These are phyloP conservation scores for Fusarium chuoi DNA, from an alignment of 2,329 filamentous ascomycete species.

Conservation along the genomic window DNA sequence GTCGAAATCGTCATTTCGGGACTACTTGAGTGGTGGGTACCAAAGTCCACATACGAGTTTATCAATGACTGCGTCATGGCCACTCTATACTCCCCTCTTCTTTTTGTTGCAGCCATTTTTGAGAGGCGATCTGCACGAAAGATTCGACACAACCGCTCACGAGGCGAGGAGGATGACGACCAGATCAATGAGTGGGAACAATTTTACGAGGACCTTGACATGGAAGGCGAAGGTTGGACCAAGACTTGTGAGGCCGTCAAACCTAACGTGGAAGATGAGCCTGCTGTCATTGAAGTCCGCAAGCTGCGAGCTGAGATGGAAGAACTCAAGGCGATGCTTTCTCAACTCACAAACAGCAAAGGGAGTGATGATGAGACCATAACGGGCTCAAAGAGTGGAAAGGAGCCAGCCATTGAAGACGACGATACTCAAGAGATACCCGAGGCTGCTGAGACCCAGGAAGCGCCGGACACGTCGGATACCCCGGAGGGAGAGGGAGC, in stretches of 20 bases:
- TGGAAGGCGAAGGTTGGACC: constrained; percentile 85
- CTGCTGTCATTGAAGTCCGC: constrained; percentile 75
- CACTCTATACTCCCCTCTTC: constrained; percentile 82
- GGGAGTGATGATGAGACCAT: constrained; percentile 2
- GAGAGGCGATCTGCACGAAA: constrained; percentile 73
- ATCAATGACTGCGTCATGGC: constrained; percentile 93
- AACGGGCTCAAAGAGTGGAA: constrained; percentile 4
- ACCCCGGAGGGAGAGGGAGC: constrained; percentile 22
- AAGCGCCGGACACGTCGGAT: constrained; percentile 23
- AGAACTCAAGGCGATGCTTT: constrained; percentile 63
- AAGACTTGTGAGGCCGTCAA: constrained; percentile 80
- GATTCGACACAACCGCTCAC: constrained; percentile 77
- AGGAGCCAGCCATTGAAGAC: constrained; percentile 10
- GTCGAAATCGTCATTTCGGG: constrained; percentile 85
- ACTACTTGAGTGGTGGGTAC: constrained; percentile 95
- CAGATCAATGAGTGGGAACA: constrained; percentile 94
- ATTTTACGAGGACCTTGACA: constrained; percentile 75
- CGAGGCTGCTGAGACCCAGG: constrained; percentile 25
- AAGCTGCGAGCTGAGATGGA: constrained; percentile 68
- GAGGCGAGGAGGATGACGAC: constrained; percentile 91
- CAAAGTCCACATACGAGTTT: constrained; percentile 75
- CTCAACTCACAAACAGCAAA: constrained; percentile 44
- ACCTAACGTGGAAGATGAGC: constrained; percentile 85
- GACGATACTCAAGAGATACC: constrained; percentile 14
- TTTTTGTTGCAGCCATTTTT: constrained; percentile 79